phyloP scores from a whole-genome alignment of 129 eudicot genomes.

The Helichrysum umbraculigerum region DNA sequence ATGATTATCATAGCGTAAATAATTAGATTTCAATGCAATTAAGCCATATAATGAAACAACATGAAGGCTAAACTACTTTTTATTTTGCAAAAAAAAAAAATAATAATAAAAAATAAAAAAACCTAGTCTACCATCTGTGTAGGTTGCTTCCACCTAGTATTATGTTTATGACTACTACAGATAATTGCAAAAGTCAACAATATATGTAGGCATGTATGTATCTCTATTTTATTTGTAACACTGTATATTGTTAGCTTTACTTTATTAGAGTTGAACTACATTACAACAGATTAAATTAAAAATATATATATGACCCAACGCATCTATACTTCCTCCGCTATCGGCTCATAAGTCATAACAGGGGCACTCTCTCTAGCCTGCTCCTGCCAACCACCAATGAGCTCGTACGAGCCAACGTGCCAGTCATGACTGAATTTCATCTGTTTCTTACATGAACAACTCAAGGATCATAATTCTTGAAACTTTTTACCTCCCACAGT shows the following conservation, averaged over 20 bases:
- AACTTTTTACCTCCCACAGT: not conserved
- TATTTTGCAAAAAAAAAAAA: too few species aligned
- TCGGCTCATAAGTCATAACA: not conserved
- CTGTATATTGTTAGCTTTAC: not conserved
- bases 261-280: not conserved
- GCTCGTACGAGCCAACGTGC: not conserved
- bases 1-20: too few species aligned
- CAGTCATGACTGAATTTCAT: not conserved
- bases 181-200: not conserved
- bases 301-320: not conserved
- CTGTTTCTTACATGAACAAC: not conserved
- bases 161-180: not conserved
- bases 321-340: constrained; percentile 2
- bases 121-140: too few species aligned
- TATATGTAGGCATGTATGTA: not conserved
- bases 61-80: too few species aligned
- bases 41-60: too few species aligned
- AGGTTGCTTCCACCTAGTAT: too few species aligned
- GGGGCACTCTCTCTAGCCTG: not conserved
- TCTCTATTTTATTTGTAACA: not conserved
- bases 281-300: not conserved
- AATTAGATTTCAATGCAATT: too few species aligned
- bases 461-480: not conserved
- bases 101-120: too few species aligned
- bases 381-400: not conserved